These are phyloP conservation scores for Pseudogymnoascus sp. DNA, from an alignment of 2,329 filamentous ascomycete genomes.

Conservation along the genomic window DNA sequence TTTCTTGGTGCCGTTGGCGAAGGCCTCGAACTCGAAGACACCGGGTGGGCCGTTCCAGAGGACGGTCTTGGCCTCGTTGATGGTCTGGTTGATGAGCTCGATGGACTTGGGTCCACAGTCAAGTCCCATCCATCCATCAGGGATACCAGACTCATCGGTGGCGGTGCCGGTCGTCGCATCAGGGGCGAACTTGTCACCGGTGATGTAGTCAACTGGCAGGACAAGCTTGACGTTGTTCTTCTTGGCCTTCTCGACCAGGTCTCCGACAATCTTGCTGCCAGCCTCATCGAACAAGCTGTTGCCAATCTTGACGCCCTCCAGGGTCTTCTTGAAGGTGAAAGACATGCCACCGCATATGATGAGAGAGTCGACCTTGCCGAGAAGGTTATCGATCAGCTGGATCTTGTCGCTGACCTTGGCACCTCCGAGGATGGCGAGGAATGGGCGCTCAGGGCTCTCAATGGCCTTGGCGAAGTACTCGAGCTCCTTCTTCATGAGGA, in stretches of 20 bases:
- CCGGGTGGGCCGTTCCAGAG: slow-evolving; percentile 98
- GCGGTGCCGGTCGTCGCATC: slow-evolving; percentile 75
- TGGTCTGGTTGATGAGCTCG: slow-evolving; percentile 80
- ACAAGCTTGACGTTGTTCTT: slow-evolving; percentile 92
- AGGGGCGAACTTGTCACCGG: slow-evolving; percentile 85
- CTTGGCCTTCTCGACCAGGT: slow-evolving; percentile 92
- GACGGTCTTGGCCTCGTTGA: slow-evolving; percentile 85
- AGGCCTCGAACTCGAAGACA: slow-evolving; percentile 95
- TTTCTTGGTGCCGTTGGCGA: slow-evolving; percentile 84
- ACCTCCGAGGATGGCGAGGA: slow-evolving; percentile 96
- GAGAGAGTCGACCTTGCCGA: slow-evolving; percentile 94
- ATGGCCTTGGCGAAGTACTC: slow-evolving; percentile 98
- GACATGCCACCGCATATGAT: slow-evolving; percentile 98
- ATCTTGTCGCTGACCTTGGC: slow-evolving; percentile 99
- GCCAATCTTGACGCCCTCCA: slow-evolving; percentile 82
- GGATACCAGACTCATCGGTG: slow-evolving; percentile 81
- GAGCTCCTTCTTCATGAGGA: slow-evolving; percentile 99
- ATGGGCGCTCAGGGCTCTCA: slow-evolving; percentile 85
- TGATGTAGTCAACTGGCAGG: slow-evolving; percentile 90
- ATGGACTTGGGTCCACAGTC: slow-evolving; percentile 88
- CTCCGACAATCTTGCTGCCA: slow-evolving; percentile 80
- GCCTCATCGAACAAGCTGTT: slow-evolving; percentile 88
- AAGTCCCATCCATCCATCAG: slow-evolving; percentile 96
- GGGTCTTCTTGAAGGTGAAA: slow-evolving; percentile 99
- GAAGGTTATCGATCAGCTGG: slow-evolving; percentile 96